Base-by-base conservation (phyloP, 1,139 yeast species). In the Suhomyces panamericanus region DNA sequence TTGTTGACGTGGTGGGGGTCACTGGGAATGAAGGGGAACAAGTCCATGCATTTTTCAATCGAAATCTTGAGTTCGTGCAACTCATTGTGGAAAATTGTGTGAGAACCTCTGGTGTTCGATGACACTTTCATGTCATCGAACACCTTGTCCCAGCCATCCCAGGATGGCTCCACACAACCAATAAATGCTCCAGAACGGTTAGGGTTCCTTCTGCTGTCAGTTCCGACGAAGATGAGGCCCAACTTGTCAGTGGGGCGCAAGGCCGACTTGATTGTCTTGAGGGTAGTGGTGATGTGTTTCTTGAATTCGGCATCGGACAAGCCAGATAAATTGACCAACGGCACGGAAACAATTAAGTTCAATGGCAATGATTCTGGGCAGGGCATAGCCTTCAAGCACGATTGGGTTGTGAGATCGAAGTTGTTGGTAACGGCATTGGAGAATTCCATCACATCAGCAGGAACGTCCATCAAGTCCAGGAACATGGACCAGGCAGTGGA, bases 101-200 rank as follows among this genome's bases (percentile, higher is more conserved):
- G 44, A 11, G 52, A 48, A 6, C 47, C 47, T 12, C 49, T 38
- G 17, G 46, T 42, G 43, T 63, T 65, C 4, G 66, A 51, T 17
- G 62, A 66, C 13, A 77, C 69, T 32, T 63, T 57, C 11, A 81
- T 59, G 11, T 69, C 74, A 8, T 69, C 64, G 12, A 81, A 57
- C 9, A 81, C 55, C 1, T 69, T 67, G 24, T 67, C 63, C 85
- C 87, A 81, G 0, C 83, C 85, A 24, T 69, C 66, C 87, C 87
- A 83, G 2, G 56, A 50, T n/a, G 70, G 64, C 14, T 67, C 62
- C 3, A 73, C 70, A 55, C 81, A 77, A 0, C 87, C 87, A 44
- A 80, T 67, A 55, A 77, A 83, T 10, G 80, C 70, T 0, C 84
- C 83, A 32, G 64, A 58, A 24, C 63, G 57, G 6, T 70, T 54